phyloP scores from a whole-genome alignment of 768 basidiomycete species.

The Mycena alexandri region DNA sequence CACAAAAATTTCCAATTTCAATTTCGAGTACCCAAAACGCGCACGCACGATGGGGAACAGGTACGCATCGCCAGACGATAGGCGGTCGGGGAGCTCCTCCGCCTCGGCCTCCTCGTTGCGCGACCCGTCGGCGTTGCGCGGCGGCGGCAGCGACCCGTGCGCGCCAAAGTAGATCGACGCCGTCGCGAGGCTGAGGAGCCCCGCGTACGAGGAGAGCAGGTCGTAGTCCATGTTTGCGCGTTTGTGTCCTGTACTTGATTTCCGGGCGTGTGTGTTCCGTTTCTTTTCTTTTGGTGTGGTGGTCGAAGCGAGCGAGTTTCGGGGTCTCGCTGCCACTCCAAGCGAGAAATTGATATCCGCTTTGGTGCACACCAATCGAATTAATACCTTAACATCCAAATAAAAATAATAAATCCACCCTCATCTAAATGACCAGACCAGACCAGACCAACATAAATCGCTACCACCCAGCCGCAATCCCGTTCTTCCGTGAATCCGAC shows the following conservation, averaged over 20 bases:
- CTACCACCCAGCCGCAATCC: slow-evolving; percentile 82
- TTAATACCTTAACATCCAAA: no score
- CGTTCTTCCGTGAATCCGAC: slow-evolving; percentile 93
- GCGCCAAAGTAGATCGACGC: slow-evolving; percentile 80
- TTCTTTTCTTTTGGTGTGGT: no score
- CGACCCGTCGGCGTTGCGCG: slow-evolving; percentile 27
- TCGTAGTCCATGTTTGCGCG: slow-evolving; percentile 59
- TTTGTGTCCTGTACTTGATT: no score
- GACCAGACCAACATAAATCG: no score
- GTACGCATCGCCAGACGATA: slow-evolving; percentile 80
- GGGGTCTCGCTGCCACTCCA: no score
- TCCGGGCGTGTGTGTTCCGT: no score
- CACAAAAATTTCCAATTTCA: not conserved
- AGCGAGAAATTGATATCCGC: no score
- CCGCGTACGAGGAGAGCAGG: slow-evolving; percentile 75
- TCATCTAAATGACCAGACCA: no score
- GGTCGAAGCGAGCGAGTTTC: no score
- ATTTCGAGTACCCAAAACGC: not conserved
- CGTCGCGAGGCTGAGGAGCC: slow-evolving; percentile 73
- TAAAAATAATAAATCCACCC: no score
- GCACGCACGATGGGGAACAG: slow-evolving; percentile 78
- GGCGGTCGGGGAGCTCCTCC: slow-evolving; percentile 68
- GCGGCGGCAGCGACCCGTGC: slow-evolving; percentile 68
- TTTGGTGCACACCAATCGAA: no score
- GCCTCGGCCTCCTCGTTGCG: slow-evolving; percentile 63